Evolutionary conservation across 2,329 filamentous ascomycete species (phyloP).

Genomic region (Xylaria sp.): DNA sequence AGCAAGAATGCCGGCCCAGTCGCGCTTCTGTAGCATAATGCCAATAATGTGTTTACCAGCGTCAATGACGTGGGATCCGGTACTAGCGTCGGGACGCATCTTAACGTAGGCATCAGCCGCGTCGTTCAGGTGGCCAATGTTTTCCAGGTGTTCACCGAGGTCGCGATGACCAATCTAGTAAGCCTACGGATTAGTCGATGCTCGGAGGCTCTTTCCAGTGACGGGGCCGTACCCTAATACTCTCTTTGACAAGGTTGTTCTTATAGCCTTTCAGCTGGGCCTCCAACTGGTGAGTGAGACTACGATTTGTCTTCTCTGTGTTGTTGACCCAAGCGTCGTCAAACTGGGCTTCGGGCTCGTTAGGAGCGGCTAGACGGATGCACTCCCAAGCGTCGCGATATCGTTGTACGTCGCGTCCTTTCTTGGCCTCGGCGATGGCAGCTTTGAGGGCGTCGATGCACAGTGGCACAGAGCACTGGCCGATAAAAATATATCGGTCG

Average conservation of each 20-base stretch:
- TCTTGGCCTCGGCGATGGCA: conserved; percentile 80
- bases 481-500: conserved; percentile 84
- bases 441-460: conserved; percentile 82
- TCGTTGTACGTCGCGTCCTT: conserved; percentile 75
- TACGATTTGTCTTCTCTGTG: conserved; percentile 72
- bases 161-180: conserved; percentile 92
- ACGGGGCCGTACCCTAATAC: conserved; percentile 75
- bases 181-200: conserved; percentile 10
- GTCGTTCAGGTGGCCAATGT: conserved; percentile 76
- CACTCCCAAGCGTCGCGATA: conserved; percentile 77
- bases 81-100: conserved; percentile 92
- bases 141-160: conserved; percentile 83
- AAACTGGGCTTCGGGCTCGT: conserved; percentile 72
- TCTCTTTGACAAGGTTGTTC: conserved; percentile 97
- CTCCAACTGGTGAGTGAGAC: conserved; percentile 81
- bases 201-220: neutral
- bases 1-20: conserved; percentile 77
- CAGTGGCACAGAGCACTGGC: conserved; percentile 78
- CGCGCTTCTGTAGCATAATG: conserved; percentile 78
- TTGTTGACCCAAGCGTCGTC: conserved; percentile 82
- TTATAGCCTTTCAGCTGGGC: conserved; percentile 90
- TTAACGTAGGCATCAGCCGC: conserved; percentile 82
- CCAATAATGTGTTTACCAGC: conserved; percentile 83
- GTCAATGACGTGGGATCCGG: conserved; percentile 83
- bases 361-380: conserved; percentile 71